phyloP scores from a whole-genome alignment of 202 grass and related monocot species.

The Setaria italica region DNA sequence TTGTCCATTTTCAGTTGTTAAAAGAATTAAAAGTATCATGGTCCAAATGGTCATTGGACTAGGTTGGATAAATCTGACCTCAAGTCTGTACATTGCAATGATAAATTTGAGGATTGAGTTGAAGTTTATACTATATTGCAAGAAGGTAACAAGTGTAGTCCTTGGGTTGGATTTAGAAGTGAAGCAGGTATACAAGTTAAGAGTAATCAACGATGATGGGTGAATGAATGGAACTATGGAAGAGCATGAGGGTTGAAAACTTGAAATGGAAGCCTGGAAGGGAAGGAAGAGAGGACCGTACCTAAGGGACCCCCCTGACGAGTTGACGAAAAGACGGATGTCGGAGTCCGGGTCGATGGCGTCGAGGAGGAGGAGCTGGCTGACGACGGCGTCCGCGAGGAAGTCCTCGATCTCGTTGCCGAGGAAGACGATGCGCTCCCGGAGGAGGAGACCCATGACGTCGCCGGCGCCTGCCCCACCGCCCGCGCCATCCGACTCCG shows the following conservation, averaged over 20 bases:
- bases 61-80: neutral
- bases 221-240: neutral
- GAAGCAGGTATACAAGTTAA: neutral
- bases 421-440: constrained; percentile 84
- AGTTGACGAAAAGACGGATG: constrained; percentile 91
- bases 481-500: constrained; percentile 42
- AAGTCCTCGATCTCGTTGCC: constrained; percentile 93
- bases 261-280: neutral
- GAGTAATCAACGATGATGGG: neutral
- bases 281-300: neutral
- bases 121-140: neutral
- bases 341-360: constrained; percentile 72
- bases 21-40: neutral
- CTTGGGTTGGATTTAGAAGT: neutral
- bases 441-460: constrained; percentile 78
- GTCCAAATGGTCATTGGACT: neutral
- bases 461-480: constrained; percentile 31
- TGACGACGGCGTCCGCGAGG: constrained; percentile 81
- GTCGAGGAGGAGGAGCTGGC: constrained; percentile 87
- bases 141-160: neutral
- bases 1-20: neutral
- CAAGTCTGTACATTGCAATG: neutral
- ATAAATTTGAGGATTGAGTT: neutral
- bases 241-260: neutral
- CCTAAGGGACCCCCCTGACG: constrained; percentile 82